A percentile compares a stretch with the other conserved stretches of the same genome.
Conservation (phyloP, 139 green algal genomes). For the Chlamydomonas schloesseri region DNA sequence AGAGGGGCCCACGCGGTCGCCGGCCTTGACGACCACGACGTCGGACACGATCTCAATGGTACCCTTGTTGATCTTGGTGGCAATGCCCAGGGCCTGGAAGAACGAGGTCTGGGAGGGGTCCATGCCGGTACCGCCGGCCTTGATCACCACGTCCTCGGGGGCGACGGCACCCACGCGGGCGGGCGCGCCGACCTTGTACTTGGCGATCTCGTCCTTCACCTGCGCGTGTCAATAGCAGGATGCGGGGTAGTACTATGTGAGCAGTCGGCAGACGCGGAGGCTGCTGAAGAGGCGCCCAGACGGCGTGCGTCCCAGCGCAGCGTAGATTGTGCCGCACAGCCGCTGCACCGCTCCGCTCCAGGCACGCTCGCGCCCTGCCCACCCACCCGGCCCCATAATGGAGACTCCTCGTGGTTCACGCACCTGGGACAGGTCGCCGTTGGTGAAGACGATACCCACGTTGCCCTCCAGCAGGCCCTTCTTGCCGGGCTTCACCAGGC, state of each 20-base stretch:
- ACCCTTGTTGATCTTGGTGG: conserved; percentile 99
- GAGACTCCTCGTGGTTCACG: background rate
- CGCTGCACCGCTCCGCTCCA: too few species aligned
- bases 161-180: conserved; percentile 93
- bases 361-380: too few species aligned
- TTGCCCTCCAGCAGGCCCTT: conserved; percentile 91
- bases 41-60: conserved; percentile 96
- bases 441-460: conserved; percentile 98
- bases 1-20: conserved; percentile 93
- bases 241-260: background rate
- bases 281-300: too few species aligned
- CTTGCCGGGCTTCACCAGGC: conserved; percentile 79
- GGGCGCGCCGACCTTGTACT: conserved; percentile 92
- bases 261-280: too few species aligned
- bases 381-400: too few species aligned
- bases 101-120: conserved; percentile 99
- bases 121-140: conserved; percentile 94
- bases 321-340: too few species aligned
- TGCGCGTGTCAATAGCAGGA: conserved; percentile 37
- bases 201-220: conserved; percentile 85
- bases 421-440: conserved; percentile 70
- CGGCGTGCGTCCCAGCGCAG: too few species aligned
- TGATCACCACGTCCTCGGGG: conserved; percentile 91
- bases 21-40: conserved; percentile 88
- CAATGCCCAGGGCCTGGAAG: conserved; percentile 99